A percentile compares a stretch with the other conserved stretches of the same genome.
These are phyloP conservation scores for Celoporthe dispersa DNA, from an alignment of 2,329 filamentous ascomycete genomes.

Conservation along the genomic window DNA sequence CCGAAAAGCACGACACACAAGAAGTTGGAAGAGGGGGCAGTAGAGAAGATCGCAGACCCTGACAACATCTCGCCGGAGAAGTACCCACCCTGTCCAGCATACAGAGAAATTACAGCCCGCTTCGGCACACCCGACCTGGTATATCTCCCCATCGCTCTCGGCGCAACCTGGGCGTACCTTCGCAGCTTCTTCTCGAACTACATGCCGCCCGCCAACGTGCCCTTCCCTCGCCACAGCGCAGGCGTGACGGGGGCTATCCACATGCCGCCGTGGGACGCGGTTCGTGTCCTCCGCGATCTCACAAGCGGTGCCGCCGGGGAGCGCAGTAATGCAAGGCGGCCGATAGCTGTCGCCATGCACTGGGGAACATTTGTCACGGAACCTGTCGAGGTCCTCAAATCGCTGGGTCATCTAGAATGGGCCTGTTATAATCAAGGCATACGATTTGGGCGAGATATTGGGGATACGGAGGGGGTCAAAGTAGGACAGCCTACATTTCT, in stretches of 20 bases:
- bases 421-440: conserved; percentile 35
- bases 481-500: conserved; percentile 20
- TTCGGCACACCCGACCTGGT: conserved; percentile 33
- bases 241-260: conserved; percentile 35
- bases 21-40: conserved; percentile 15
- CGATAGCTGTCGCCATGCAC: conserved; percentile 35
- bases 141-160: conserved; percentile 34
- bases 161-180: conserved; percentile 35
- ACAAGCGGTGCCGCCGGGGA: conserved; percentile 1
- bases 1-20: not conserved
- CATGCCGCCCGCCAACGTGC: conserved; percentile 34
- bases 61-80: conserved; percentile 9
- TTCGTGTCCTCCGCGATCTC: conserved; percentile 34
- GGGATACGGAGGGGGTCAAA: not conserved
- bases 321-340: not conserved
- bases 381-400: conserved; percentile 34
- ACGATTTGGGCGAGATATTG: conserved; percentile 30
- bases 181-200: conserved; percentile 33
- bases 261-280: conserved; percentile 38
- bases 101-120: conserved; percentile 31
- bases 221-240: conserved; percentile 32
- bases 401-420: conserved; percentile 35
- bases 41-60: conserved; percentile 6
- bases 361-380: conserved; percentile 38
- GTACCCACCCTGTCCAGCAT: conserved; percentile 35